Evolutionary conservation across 257 asterid genomes (phyloP).

Genomic region (Solanum tacnaense): DNA sequence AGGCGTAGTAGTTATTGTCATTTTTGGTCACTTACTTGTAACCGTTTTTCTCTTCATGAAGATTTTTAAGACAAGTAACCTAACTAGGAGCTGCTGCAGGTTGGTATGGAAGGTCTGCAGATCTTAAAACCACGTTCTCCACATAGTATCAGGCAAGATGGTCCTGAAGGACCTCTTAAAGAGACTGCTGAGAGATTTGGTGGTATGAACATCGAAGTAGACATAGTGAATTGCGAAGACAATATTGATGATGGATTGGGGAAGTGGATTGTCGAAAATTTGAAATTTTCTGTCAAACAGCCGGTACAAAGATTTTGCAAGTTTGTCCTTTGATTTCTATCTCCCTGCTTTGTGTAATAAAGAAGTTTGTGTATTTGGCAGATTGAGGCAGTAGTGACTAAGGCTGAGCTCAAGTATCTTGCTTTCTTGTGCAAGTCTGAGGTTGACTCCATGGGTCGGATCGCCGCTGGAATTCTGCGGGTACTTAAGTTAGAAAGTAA

Average conservation of each 20-base stretch:
- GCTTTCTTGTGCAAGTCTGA: conserved; percentile 67
- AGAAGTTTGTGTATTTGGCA: conserved; percentile 9
- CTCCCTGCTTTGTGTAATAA: background rate
- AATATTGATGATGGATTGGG: conserved; percentile 26
- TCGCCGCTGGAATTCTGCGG: conserved; percentile 79
- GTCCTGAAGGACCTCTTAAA: conserved; percentile 27
- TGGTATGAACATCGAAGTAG: conserved; percentile 65
- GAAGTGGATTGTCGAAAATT: conserved; percentile 63
- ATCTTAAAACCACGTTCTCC: conserved; percentile 63
- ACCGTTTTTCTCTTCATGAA: background rate
- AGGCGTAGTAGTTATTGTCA: background rate
- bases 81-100: conserved; percentile 32
- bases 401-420: conserved; percentile 75
- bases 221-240: conserved; percentile 57
- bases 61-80: background rate
- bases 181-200: conserved; percentile 26
- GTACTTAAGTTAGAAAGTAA: conserved; percentile 84
- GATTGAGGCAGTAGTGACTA: conserved; percentile 85
- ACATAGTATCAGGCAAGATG: conserved; percentile 22
- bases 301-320: conserved; percentile 46
- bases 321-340: background rate
- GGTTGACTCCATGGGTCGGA: conserved; percentile 85
- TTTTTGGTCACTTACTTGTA: background rate
- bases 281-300: conserved; percentile 75
- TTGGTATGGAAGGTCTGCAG: conserved; percentile 77